phyloP scores from a whole-genome alignment of 2,329 filamentous ascomycete genomes.

The Epichloe uncinata region DNA sequence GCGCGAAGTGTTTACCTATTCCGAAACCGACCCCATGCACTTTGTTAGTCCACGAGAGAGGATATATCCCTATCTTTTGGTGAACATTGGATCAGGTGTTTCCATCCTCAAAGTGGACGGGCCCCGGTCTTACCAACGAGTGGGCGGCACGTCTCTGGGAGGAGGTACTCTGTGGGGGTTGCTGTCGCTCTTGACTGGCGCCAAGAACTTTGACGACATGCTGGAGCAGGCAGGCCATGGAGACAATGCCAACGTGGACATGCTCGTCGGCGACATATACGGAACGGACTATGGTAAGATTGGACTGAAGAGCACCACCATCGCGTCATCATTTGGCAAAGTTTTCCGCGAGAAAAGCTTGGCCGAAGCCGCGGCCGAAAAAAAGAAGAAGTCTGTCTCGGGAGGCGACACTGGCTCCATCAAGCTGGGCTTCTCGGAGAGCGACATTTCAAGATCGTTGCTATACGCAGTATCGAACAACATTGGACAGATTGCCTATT shows the following conservation, averaged over 20 bases:
- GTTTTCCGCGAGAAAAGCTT: slow-evolving; percentile 87
- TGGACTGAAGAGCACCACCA: slow-evolving; percentile 86
- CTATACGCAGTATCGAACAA: slow-evolving; percentile 96
- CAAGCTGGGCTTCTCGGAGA: slow-evolving; percentile 46
- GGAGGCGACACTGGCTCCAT: slow-evolving; percentile 31
- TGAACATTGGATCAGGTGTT: slow-evolving; percentile 96
- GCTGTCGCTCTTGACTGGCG: slow-evolving; percentile 82
- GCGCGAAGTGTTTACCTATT: slow-evolving; percentile 93
- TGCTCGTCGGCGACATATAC: slow-evolving; percentile 97
- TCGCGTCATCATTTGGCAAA: slow-evolving; percentile 92
- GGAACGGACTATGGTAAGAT: slow-evolving; percentile 94
- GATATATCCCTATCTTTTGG: slow-evolving; percentile 91
- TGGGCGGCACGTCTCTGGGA: slow-evolving; percentile 87
- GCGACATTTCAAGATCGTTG: slow-evolving; percentile 82
- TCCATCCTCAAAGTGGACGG: slow-evolving; percentile 96
- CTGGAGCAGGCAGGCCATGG: slow-evolving; percentile 78
- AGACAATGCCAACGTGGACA: slow-evolving; percentile 87
- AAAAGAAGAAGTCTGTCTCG: slow-evolving; percentile 41
- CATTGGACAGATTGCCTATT: slow-evolving; percentile 91
- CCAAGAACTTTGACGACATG: slow-evolving; percentile 96
- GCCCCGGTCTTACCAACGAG: slow-evolving; percentile 72
- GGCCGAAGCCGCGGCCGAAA: slow-evolving; percentile 67
- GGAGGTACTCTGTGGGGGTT: slow-evolving; percentile 97
- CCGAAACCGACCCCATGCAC: slow-evolving; percentile 78
- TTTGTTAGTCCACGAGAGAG: slow-evolving; percentile 66